Base-by-base conservation (phyloP, 345 rosid genomes). In the Clarkia xantiana region DNA sequence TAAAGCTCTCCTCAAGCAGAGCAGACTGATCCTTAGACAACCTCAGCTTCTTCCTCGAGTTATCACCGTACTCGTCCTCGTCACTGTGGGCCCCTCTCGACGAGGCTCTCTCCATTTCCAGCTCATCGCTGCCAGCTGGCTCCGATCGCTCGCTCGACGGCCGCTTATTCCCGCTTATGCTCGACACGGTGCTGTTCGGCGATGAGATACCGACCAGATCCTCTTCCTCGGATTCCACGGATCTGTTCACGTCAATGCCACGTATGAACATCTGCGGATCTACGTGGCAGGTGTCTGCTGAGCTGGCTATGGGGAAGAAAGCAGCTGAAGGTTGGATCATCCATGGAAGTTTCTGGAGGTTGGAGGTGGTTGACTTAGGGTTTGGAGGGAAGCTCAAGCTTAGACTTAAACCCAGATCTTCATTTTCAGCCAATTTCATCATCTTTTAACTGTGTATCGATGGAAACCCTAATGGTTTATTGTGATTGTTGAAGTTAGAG, bases 111-210 rank as follows among this genome's bases (percentile, higher is more conserved):
- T 79, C 86, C 16, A 67, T 61, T 10, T 84, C 88, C 16, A 54
- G 65, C 19, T 79, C 94, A 0, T 79, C 84, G 40, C 74, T 77
- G 56, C 72, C 75, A 23, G 65, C 65, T 22, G 25, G 25, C 25
- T 22, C 25, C 53, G 79, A 94, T 40, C 95, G 69, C 67, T 79
- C 97, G 54, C 81, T 84, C 36, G 36, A 29, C 4, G 8, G 8
- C 8, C 36, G 36, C 52, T 93, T 75, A 61, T 84, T 88, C 0
- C 97, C 95, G 6, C 86, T 84, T 0, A 82, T 59, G 64, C 84
- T 81, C 10, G 97, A 88, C 44, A 88, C 59, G 38, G 97, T 84
- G 55, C 97, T 88, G 67, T 84, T 84, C 0, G 93, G 97, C 0
- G 95, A 88, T 8, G 95, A 84, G 14, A 75, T 86, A 9, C 83